A percentile compares a stretch with the other conserved stretches of the same genome.
phyloP scores from a whole-genome alignment of 2,329 filamentous ascomycete species.

The Arthrobotrys megalospora region DNA sequence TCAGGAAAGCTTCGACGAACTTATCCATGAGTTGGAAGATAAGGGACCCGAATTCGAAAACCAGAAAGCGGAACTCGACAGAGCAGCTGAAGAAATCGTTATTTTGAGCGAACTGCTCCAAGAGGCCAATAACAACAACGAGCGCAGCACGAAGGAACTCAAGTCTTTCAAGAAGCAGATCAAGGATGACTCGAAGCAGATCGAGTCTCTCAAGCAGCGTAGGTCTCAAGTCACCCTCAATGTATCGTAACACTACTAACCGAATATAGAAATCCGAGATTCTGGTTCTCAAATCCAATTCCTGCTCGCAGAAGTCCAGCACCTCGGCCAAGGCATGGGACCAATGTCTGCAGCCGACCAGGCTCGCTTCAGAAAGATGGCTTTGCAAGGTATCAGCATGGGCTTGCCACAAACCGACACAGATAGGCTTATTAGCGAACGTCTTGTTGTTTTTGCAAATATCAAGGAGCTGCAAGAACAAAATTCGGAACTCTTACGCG shows the following conservation, averaged over 20 bases:
- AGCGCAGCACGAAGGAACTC: constrained; percentile 74
- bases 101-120: constrained; percentile 90
- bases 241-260: constrained; percentile 16
- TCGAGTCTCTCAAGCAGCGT: constrained; percentile 82
- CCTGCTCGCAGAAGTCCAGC: constrained; percentile 87
- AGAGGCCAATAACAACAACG: constrained; percentile 65
- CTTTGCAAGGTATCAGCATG: constrained; percentile 80
- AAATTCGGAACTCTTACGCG: constrained; percentile 85
- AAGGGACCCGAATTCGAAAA: constrained; percentile 91
- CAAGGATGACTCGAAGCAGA: constrained; percentile 75
- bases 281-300: constrained; percentile 91
- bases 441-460: constrained; percentile 90
- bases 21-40: constrained; percentile 86
- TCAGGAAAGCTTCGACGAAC: constrained; percentile 83
- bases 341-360: constrained; percentile 80
- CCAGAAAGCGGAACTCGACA: constrained; percentile 82
- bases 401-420: constrained; percentile 83
- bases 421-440: constrained; percentile 88
- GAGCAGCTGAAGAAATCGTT: constrained; percentile 83
- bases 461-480: constrained; percentile 87
- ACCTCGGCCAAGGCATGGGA: constrained; percentile 83
- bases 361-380: constrained; percentile 81
- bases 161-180: constrained; percentile 84
- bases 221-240: constrained; percentile 14
- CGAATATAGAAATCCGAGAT: constrained; percentile 78